Evolutionary conservation across 192 early-diverging fungal species (phyloP), one percentile per base, ranked within the genome.

Genomic region (Entomortierella chlamydospora): DNA sequence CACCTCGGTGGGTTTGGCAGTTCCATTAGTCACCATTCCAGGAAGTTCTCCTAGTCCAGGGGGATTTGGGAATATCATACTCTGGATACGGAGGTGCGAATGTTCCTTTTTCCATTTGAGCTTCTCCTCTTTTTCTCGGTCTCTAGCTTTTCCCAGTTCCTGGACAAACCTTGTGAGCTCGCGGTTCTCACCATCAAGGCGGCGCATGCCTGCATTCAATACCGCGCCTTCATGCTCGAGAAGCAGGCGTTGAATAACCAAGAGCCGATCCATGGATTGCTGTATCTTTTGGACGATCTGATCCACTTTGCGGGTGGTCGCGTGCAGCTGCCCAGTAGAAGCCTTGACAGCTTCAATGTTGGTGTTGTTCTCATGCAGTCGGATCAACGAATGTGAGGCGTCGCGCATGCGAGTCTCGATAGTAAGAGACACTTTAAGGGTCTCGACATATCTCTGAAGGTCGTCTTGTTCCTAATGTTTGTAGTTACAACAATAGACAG

Each of bases 361-460:
- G 52, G 68, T 80, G 25, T 83, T 84, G 20, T 43, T 57, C 17
- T 83, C 81, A 51, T 86, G 83, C 3, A 88, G 64, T 28, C 79
- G 67, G 11, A 82, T 80, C 8, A 87, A 52, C 1, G 87, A 84
- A 29, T 82, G 80, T 17, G 85, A 82, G 0, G 84, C 84, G 28
- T 87, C 84, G 6, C 84, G 80, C 63, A 87, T 88, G 28, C 85
- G 85, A 8, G 73, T 81, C 59, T 88, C 87, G 12, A 88, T 58
- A 25, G 61, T 49, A n/a, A 88, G 59, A 17, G 83, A 82, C 7
- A 70, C 53, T 1, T 72, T 69, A 1, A 85, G 52, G 5, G 63
- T 47, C 4, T 64, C 54, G 23, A 86, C 67, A 28, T 79, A 78
- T 15, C 70, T 66, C 47, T 69, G 79, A 29, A 88, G 52, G 42